Evolutionary conservation across 768 basidiomycete genomes (phyloP), one percentile per base, ranked within the genome.

Genomic region (Lentinula boryana): DNA sequence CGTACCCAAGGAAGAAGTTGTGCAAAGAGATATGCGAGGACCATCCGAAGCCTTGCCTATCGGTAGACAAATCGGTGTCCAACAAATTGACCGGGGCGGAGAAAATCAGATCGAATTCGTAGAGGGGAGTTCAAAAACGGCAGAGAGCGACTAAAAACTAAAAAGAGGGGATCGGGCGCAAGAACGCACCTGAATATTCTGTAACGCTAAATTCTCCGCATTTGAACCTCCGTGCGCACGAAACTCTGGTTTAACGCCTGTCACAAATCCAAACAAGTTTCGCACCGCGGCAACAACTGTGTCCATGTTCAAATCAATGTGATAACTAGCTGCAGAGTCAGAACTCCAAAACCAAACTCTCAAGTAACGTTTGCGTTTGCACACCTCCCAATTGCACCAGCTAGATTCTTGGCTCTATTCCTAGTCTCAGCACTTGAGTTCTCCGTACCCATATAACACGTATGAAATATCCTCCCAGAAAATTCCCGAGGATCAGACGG

Each of bases 401-500:
- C 85, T 3, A 99, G 82, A 48, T 89, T 85, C 70, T 92, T 95
- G 1, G 97, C 97, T 36, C 97, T 80, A 63, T 80, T 75, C 10
- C 93, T 78, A 6, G 97, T 98, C 67, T 97, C 97, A 0, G 72
- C 72, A 62, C 88, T 93, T 6, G 96, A 98, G 71, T 98, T 95
- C 72, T 95, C 92, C 0, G 97, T 99, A 5, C 96, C 96, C 97
- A 99, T 98, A 74, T 96, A 99, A 73, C 94, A 97, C 0, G 95
- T 96, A 72, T 98, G 95, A 78, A 99, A 96, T 58, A 98, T 87
- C 27, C 93, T 81, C 57, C 78, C 80, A 31, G 86, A 85, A 66
- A 98, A 94, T 69, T 98, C 97, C 50, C 80, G 84, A 0, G 95
- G 85, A 71, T 99, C 95, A 0, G 84, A 80, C 1, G 97, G 96